Evolutionary conservation across 177 flowering plant genomes (phyloP).

Genomic region (Telopea speciosissima): DNA sequence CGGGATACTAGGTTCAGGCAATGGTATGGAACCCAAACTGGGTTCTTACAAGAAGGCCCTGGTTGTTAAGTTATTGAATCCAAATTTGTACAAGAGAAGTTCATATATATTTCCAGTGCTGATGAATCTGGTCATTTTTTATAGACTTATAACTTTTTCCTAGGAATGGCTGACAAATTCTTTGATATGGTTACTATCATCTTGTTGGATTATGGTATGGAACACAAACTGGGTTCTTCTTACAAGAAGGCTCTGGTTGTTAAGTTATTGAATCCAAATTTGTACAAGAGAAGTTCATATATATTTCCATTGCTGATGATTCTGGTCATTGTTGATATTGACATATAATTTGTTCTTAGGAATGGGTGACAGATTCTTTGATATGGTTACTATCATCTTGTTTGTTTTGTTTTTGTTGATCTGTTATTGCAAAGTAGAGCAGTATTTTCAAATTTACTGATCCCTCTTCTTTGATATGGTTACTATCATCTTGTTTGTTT

Average conservation of each 20-base stretch:
- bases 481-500: not conserved
- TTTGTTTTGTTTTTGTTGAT: too few species aligned
- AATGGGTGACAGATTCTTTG: not conserved
- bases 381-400: not conserved
- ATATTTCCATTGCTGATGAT: not conserved
- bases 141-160: too few species aligned
- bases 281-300: not conserved
- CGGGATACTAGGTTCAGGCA: too few species aligned
- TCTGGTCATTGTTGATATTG: not conserved
- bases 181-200: not conserved
- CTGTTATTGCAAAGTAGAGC: not conserved
- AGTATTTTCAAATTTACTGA: slow-evolving; percentile 10
- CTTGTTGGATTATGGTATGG: not conserved
- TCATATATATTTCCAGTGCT: not conserved
- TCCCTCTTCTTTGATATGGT: not conserved
- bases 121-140: not conserved
- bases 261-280: not conserved
- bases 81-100: not conserved
- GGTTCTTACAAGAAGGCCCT: too few species aligned
- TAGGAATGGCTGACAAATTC: too few species aligned
- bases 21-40: too few species aligned
- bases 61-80: not conserved
- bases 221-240: not conserved
- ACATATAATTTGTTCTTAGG: not conserved
- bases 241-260: not conserved